Base-by-base conservation (phyloP, 495 filamentous ascomycete species). In the Alectoria sarmentosa region DNA sequence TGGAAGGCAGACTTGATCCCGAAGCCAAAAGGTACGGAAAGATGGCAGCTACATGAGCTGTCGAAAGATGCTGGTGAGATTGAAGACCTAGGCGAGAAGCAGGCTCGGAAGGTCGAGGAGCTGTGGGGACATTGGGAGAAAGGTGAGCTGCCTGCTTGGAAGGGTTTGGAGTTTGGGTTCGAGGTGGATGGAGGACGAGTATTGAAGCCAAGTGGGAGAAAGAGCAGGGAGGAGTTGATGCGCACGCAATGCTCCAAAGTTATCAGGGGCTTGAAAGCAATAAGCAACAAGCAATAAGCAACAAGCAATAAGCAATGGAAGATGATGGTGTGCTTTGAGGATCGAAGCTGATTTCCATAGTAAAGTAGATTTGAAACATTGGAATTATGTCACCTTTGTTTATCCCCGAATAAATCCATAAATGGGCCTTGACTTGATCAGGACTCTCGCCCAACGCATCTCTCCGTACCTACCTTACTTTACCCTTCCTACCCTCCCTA, bases 1-100 rank as follows among this genome's bases (percentile, higher is more conserved):
- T 80, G 78, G 76, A 82, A 80, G 69, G 78, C 77, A 44, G 76
- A 78, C 28, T 80, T 78, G 61, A 79, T 81, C 32, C 79, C 79
- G 41, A 77, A 77, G 56, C 77, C 79, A 2, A 77, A 79, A 69
- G 79, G 78, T 5, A 77, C 78, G 0, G 77, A 80, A 66, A 68
- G 70, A 11, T 80, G 78, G 80, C 77, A 83, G 67, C 66, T 82
- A 30, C 81, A 78, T 54, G 79, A 82, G 64, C 72, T 79, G 19
- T 69, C 60, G 10, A 69, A 75, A 10, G 76, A 59, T 23, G 34
- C 15, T 39, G 36, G 56, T 59, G 36, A 59, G 10, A 39, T 59
- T 6, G 34, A 39, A 28, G 56, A 23, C 23, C 56, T 59, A 7
- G 34, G 6, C 0, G 34, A 28, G 11, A 26, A 14, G 34, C 30